Base-by-base conservation (phyloP, 2,329 filamentous ascomycete species). In the Annulohypoxylon truncatum region DNA sequence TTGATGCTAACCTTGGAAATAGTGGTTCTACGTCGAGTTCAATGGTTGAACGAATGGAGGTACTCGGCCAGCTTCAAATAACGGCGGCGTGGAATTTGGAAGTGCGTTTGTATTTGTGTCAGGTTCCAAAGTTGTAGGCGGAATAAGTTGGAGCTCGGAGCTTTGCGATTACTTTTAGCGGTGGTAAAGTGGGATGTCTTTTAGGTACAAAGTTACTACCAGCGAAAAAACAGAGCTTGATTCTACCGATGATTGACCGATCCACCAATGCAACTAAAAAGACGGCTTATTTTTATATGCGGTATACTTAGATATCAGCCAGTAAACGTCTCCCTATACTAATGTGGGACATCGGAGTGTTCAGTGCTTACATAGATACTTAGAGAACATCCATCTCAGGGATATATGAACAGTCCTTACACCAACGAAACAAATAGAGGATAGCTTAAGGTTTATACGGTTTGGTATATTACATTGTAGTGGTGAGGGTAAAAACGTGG, bases 121-220 rank as follows among this genome's bases (percentile, higher is more conserved):
- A 28, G 29, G 24, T 12, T 40, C 29, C n/a, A n/a, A n/a, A n/a
- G n/a, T n/a, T n/a, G 44, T 4, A 29, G 38, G 46, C n/a, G 44
- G 29, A 62, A 62, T 62, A 28, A 28, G 47, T 67, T 50, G 50
- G 51, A 68, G 61, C 61, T 68, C 53, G 46, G 57, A 64, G 52
- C 58, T 67, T 67, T 69, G 57, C 64, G 64, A 61, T 64, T 60
- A 52, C 47, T 52, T 46, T 63, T 53, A 61, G 58, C 55, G 56
- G 47, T 42, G 28, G 22, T 8, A 33, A 66, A 58, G 68, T 66
- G 68, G 65, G 62, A 68, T 68, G 65, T 66, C 35, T 35, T 61
- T 52, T 44, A 8, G 33, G 28, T 12, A 31, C 10, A 35, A 35
- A 33, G 31, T 33, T 35, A 35, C 33, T 12, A 15, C n/a, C 20